These are phyloP conservation scores for Escovopsis weberi DNA, from an alignment of 2,329 filamentous ascomycete species.

Conservation along the genomic window DNA sequence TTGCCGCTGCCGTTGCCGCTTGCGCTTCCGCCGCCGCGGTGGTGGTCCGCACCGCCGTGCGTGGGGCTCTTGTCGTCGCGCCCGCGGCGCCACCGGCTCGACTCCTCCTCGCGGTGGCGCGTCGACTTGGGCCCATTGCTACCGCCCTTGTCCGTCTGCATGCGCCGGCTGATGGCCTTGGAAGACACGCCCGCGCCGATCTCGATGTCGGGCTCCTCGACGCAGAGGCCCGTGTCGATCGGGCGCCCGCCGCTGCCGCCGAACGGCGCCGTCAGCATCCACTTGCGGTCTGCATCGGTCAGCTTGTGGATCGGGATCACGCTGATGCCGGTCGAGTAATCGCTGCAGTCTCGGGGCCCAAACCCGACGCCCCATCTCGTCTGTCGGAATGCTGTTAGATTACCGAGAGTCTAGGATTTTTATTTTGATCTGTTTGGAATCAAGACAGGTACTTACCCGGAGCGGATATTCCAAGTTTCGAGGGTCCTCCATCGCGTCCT, in stretches of 20 bases:
- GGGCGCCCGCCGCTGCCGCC: slow-evolving; percentile 77
- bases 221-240: slow-evolving; percentile 70
- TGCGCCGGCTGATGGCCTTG: slow-evolving; percentile 62
- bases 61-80: slow-evolving; percentile 13
- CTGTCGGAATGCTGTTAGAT: slow-evolving; percentile 25
- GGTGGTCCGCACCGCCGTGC: background rate
- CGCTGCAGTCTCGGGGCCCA: slow-evolving; percentile 89
- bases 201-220: slow-evolving; percentile 97
- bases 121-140: slow-evolving; percentile 50
- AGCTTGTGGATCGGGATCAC: slow-evolving; percentile 84
- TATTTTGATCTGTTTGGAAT: too few relatives aligned
- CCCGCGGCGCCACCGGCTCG: slow-evolving; percentile 18
- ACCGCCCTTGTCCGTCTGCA: slow-evolving; percentile 54
- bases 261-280: slow-evolving; percentile 88
- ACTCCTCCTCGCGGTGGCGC: slow-evolving; percentile 27
- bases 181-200: slow-evolving; percentile 95
- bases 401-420: background rate
- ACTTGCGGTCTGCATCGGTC: slow-evolving; percentile 92
- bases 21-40: background rate
- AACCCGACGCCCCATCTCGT: slow-evolving; percentile 98
- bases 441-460: slow-evolving; percentile 35
- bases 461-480: slow-evolving; percentile 59
- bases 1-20: slow-evolving; percentile 7
- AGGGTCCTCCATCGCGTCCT: slow-evolving; percentile 73
- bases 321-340: slow-evolving; percentile 85